Percentiles rank a stretch among this genome's conserved stretches.
These are phyloP conservation scores for Neurospora sp. DNA, from an alignment of 495 filamentous ascomycete genomes.

Conservation along the genomic window DNA sequence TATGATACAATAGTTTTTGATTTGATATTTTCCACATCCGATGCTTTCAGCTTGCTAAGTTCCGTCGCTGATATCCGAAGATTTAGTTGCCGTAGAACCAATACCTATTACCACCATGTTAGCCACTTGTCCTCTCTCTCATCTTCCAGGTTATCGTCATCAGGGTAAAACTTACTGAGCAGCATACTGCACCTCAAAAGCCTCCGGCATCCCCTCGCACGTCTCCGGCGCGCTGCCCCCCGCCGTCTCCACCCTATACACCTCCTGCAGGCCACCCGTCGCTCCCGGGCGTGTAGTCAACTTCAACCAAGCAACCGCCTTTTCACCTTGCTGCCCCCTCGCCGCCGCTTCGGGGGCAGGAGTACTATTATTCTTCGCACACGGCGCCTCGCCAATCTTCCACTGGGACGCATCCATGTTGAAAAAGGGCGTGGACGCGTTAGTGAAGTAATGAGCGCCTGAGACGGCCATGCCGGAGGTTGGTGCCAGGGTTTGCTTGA, in stretches of 20 bases:
- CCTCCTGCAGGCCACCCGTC: conserved; percentile 54
- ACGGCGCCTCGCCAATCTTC: conserved; percentile 51
- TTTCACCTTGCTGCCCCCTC: conserved; percentile 38
- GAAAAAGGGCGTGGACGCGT: conserved; percentile 65
- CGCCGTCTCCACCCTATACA: conserved; percentile 80
- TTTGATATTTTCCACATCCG: neutral
- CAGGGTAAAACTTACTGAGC: conserved; percentile 55
- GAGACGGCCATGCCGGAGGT: conserved; percentile 47
- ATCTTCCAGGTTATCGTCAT: no score
- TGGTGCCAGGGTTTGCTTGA: conserved; percentile 28
- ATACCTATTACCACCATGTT: conserved; percentile 21
- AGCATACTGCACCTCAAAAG: conserved; percentile 70
- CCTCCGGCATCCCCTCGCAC: conserved; percentile 52
- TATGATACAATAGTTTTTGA: conserved; percentile 6
- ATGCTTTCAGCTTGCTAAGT: neutral
- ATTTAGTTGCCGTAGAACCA: conserved; percentile 28
- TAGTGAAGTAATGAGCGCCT: conserved; percentile 74
- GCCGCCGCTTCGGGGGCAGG: conserved; percentile 50
- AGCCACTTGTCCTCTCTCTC: neutral
- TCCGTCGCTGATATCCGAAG: neutral
- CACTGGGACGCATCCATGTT: conserved; percentile 45
- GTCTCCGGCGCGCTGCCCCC: conserved; percentile 69
- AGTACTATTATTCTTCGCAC: conserved; percentile 43
- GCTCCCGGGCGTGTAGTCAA: conserved; percentile 43
- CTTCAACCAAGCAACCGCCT: conserved; percentile 66